Percentiles rank a stretch among this genome's conserved stretches.
These are phyloP conservation scores for Nematocida sp. DNA, from an alignment of 371 early-diverging fungal species.

Conservation along the genomic window DNA sequence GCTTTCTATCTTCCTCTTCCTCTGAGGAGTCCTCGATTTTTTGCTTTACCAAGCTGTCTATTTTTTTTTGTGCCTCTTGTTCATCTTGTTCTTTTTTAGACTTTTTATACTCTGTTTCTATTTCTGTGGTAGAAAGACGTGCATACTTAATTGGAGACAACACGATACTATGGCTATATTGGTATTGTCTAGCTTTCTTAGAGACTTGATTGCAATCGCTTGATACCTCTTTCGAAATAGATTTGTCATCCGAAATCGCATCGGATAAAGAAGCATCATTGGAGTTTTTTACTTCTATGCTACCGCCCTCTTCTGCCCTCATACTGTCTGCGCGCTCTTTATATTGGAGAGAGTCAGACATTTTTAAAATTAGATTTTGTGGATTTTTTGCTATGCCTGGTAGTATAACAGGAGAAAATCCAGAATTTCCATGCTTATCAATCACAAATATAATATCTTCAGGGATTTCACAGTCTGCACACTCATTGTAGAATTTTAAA, in stretches of 20 bases:
- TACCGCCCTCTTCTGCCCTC: not conserved
- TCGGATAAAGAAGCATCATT: not conserved
- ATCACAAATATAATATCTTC: slow-evolving; percentile 61
- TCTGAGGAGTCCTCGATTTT: slow-evolving; percentile 54
- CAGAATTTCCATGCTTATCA: slow-evolving; percentile 55
- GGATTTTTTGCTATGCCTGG: slow-evolving; percentile 52
- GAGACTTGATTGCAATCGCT: not conserved
- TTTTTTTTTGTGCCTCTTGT: slow-evolving; percentile 46
- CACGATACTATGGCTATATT: not conserved
- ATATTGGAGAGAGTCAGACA: slow-evolving; percentile 14
- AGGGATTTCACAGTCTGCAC: slow-evolving; percentile 30
- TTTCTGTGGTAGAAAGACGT: slow-evolving; percentile 32
- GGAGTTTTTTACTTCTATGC: not conserved
- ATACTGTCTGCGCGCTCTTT: not conserved
- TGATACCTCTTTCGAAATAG: not conserved
- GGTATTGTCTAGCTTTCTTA: not conserved
- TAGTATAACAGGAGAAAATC: slow-evolving; percentile 58
- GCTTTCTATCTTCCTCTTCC: slow-evolving; percentile 37
- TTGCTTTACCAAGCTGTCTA: slow-evolving; percentile 48
- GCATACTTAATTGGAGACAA: slow-evolving; percentile 36
- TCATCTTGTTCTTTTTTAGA: slow-evolving; percentile 45
- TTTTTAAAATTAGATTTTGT: slow-evolving; percentile 54
- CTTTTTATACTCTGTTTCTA: slow-evolving; percentile 31
- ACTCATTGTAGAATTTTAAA: slow-evolving; percentile 57
- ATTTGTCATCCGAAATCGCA: too few relatives aligned